Evolutionary conservation across 2,329 filamentous ascomycete species (phyloP).

Genomic region (Tolypocladium ovalisporum): DNA sequence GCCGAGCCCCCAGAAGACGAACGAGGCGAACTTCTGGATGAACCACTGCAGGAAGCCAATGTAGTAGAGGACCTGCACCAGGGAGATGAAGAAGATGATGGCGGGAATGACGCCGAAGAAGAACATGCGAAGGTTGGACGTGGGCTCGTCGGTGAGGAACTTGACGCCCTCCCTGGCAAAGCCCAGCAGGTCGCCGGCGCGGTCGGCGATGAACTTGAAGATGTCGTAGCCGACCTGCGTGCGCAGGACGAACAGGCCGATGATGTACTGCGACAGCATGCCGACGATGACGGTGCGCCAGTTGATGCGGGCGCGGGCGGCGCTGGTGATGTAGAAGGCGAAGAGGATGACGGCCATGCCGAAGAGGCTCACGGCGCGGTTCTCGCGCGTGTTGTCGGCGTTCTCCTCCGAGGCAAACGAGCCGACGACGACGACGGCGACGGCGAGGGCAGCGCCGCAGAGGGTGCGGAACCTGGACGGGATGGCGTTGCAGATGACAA

Average conservation of each 20-base stretch:
- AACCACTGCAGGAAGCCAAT: constrained; percentile 80
- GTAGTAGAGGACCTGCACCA: constrained; percentile 83
- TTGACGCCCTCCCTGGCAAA: constrained; percentile 63
- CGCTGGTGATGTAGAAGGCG: constrained; percentile 59
- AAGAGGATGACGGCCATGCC: constrained; percentile 63
- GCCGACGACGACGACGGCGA: constrained; percentile 67
- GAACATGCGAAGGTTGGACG: constrained; percentile 51
- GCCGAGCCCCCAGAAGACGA: constrained; percentile 84
- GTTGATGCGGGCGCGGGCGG: constrained; percentile 49
- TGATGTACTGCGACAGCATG: constrained; percentile 79
- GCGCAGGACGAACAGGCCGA: constrained; percentile 79
- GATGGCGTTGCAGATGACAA: constrained; percentile 46
- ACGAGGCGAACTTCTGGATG: constrained; percentile 72
- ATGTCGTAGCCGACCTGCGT: constrained; percentile 77
- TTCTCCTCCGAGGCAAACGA: constrained; percentile 63
- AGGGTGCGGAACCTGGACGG: constrained; percentile 56
- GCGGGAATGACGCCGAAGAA: constrained; percentile 71
- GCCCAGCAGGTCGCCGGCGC: constrained; percentile 63
- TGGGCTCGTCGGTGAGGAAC: constrained; percentile 47
- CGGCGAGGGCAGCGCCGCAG: constrained; percentile 49
- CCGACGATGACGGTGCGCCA: constrained; percentile 81
- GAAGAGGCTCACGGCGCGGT: constrained; percentile 72
- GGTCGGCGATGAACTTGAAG: constrained; percentile 74
- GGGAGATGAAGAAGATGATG: constrained; percentile 90
- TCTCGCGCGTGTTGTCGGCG: constrained; percentile 65